A percentile compares a stretch with the other conserved stretches of the same genome.
phyloP scores from a whole-genome alignment of 352 stramenopile genomes.

The Plasmopara muralis region DNA sequence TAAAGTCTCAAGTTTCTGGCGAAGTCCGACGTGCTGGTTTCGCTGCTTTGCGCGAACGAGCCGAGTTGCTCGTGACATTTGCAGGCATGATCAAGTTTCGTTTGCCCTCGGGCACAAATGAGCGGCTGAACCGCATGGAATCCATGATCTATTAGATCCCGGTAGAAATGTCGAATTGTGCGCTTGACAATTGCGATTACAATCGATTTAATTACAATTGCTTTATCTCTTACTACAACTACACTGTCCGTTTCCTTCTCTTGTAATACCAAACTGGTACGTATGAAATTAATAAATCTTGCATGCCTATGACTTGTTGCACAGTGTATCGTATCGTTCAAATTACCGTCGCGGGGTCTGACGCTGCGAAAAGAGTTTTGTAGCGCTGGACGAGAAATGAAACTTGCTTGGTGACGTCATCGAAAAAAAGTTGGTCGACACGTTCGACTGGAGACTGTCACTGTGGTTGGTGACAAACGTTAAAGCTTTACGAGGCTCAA shows the following conservation, averaged over 20 bases:
- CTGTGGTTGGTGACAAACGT: constrained; percentile 17
- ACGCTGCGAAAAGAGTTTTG: constrained; percentile 38
- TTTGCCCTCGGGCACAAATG: constrained; percentile 70
- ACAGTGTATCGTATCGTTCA: background rate
- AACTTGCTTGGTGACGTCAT: constrained; percentile 49
- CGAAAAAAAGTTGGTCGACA: constrained; percentile 15
- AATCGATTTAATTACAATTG: constrained; percentile 4
- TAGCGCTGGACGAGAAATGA: constrained; percentile 33
- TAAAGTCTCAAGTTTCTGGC: constrained; percentile 62
- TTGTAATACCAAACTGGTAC: no score
- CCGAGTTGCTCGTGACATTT: constrained; percentile 81
- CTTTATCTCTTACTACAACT: constrained; percentile 22
- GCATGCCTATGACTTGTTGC: constrained; percentile 10
- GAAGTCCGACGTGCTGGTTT: constrained; percentile 45
- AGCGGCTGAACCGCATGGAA: constrained; percentile 82
- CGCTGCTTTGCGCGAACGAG: constrained; percentile 56
- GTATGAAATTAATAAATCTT: constrained; percentile 24
- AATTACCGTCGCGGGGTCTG: constrained; percentile 35
- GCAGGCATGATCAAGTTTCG: constrained; percentile 87
- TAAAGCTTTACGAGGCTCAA: constrained; percentile 15
- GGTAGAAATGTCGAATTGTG: background rate
- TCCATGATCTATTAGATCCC: constrained; percentile 75
- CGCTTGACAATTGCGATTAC: constrained; percentile 9
- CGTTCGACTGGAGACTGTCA: constrained; percentile 3
- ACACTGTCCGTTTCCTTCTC: constrained; percentile 6